Evolutionary conservation across 2,329 filamentous ascomycete species (phyloP), one percentile per base, ranked within the genome.

Genomic region (Hypoxylon rubiginosum): DNA sequence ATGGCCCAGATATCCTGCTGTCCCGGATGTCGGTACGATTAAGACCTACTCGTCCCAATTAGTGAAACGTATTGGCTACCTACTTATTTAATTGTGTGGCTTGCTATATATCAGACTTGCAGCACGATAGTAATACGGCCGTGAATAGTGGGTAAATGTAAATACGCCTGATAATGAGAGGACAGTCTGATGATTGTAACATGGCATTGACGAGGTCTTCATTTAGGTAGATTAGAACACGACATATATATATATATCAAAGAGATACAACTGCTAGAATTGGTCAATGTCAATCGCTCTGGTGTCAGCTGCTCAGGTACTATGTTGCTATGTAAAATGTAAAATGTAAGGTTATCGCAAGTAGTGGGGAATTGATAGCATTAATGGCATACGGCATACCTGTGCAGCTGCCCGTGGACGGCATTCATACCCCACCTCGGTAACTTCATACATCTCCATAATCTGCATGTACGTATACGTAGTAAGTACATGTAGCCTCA

Each of bases 391-490:
- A 24, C 21, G 4, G 21, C 21, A 24, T 24, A 24, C n/a, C n/a
- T n/a, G n/a, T n/a, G n/a, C n/a, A n/a, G n/a, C n/a, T n/a, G n/a
- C n/a, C n/a, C n/a, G n/a, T n/a, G n/a, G n/a, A n/a, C 21, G 63
- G 64, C 54, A 55, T 53, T 58, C 52, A 64, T 24, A 9, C 17
- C 51, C 45, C 48, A 48, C 51, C 60, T 64, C 54, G 50, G 60
- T 64, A n/a, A 39, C 15, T 36, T 9, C 34, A 39, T 39, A 39
- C 19, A 6, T 36, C 34, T 15, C 10, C 34, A 36, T 36, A 15
- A 15, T 36, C 34, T 36, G 15, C 34, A 30, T 30, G 28, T 30
- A 30, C 28, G 3, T 43, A 43, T 30, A 30, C 28, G 3, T 43
- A 43, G 39, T 41, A 13, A 36, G 11, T 13, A 13, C 6, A 39